Evolutionary conservation across 805 yeast species (phyloP), one percentile per base, ranked within the genome.

Genomic region (Hanseniaspora jakobsenii): DNA sequence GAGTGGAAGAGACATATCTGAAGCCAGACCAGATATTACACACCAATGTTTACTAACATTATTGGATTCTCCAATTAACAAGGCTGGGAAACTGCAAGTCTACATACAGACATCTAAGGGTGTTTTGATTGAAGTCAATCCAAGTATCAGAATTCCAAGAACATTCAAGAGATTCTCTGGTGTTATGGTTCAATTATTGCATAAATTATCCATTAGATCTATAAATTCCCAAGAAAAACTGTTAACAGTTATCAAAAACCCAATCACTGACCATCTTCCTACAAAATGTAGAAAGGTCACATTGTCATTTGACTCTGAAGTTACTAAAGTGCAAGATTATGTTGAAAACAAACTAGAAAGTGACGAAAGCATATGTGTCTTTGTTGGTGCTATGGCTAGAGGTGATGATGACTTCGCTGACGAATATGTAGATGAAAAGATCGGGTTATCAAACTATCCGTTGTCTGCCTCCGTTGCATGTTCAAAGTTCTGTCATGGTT

Each of bases 301-400:
- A 2, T 72, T 91, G 50, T 82, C 94, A 4, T 85, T 84, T 53
- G 97, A 91, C 59, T 93, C 97, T 13, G 79, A 81, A 50, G 84
- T 89, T 40, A 74, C 75, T 52, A 73, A 86, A 53, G 95, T 85
- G 3, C 93, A 85, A 63, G 95, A 87, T 57, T 87, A 84, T 60
- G 87, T 87, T 31, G 63, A 61, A 14, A 52, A 55, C 32, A 79
- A 79, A 48, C 67, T 91, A 54, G 94, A 77, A 54, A 78, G 76
- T 2, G 94, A 84, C 58, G 95, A 91, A 66, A 82, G 94, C 58
- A 78, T 91, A 54, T 91, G 98, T 71, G 96, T 91, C 22, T 91
- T 91, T 63, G 96, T 91, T 37, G 98, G 98, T 59, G 95, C 98
- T 37, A 91, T 91, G 95, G 98, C 98, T 17, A 78, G 96, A 63